Base-by-base conservation (phyloP, 106 monocot genomes). In the Acanthochlamys bracteata region DNA sequence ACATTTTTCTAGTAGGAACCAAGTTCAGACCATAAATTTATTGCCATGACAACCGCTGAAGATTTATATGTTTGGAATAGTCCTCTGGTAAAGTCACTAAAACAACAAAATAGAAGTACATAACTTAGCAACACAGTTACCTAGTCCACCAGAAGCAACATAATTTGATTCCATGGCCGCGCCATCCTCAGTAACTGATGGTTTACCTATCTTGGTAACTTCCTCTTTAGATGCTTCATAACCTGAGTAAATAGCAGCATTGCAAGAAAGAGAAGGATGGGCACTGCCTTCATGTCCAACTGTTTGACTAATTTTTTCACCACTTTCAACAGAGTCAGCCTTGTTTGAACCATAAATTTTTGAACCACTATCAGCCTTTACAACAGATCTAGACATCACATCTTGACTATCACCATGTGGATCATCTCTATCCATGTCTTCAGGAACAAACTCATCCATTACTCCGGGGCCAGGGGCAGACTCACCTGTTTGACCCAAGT, bases 331-430 rank as follows among this genome's bases (percentile, higher is more conserved):
- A 58, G 96, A 98, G 54, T 91, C 96, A 42, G 80, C 88, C 63
- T 98, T 98, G 8, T 78, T 78, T 46, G 88, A 91, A 26, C 91
- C 84, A 74, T 80, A 85, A 16, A 96, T 74, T 76, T 96, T 96
- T 65, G 95, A 90, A 39, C 90, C 90, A 73, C 95, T 96, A 53
- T 96, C 95, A 57, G 88, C 90, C 78, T 71, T 82, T 22, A 65
- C 81, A 21, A 82, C 63, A 14, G 91, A 88, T 22, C 71, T 78
- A 63, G 96, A 98, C 69, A 98, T 83, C 80, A 88, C 76, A 68
- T 98, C 91, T 67, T 98, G 96, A 66, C 87, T 98, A 70, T 98
- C 96, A 62, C 84, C 91, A 63, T 88, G 90, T 55, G 76, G 90
- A 74, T 84, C 87, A 55, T 86, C 78, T 49, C 83, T 79, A 60